Evolutionary conservation across 2,329 filamentous ascomycete genomes (phyloP).

Genomic region (Rachicladosporium sp.): DNA sequence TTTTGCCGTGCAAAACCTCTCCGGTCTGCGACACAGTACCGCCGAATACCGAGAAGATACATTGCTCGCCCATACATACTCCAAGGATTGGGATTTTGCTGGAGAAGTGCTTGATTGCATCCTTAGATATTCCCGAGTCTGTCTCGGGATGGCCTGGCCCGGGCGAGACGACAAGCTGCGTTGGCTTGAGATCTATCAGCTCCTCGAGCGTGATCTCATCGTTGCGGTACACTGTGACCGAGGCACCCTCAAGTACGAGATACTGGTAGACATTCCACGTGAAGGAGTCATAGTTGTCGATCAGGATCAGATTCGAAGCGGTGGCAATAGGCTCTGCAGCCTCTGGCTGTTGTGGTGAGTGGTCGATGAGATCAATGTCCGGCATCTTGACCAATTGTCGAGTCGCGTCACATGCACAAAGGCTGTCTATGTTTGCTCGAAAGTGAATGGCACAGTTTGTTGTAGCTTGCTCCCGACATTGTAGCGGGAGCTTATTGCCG

Average conservation of each 20-base stretch:
- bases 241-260: constrained; percentile 82
- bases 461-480: too few species aligned
- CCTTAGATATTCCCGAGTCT: constrained; percentile 87
- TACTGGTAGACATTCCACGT: constrained; percentile 99
- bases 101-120: constrained; percentile 79
- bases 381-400: constrained; percentile 11
- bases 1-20: constrained; percentile 95
- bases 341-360: constrained; percentile 76
- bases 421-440: too few species aligned
- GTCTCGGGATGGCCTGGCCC: constrained; percentile 85
- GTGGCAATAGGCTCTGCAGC: constrained; percentile 60
- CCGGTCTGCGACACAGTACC: constrained; percentile 85
- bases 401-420: not conserved
- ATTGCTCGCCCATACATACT: constrained; percentile 99
- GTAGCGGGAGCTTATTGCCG: too few species aligned
- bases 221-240: constrained; percentile 78
- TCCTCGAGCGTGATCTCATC: constrained; percentile 81
- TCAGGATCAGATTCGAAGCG: constrained; percentile 83
- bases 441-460: too few species aligned
- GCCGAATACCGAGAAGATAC: constrained; percentile 88
- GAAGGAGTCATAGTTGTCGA: constrained; percentile 99
- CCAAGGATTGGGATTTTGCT: constrained; percentile 92
- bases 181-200: constrained; percentile 70
- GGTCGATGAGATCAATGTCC: constrained; percentile 48
- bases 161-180: constrained; percentile 87